phyloP scores from a whole-genome alignment of 1,284 basidiomycete species.

The Cystobasidium pallidum region DNA sequence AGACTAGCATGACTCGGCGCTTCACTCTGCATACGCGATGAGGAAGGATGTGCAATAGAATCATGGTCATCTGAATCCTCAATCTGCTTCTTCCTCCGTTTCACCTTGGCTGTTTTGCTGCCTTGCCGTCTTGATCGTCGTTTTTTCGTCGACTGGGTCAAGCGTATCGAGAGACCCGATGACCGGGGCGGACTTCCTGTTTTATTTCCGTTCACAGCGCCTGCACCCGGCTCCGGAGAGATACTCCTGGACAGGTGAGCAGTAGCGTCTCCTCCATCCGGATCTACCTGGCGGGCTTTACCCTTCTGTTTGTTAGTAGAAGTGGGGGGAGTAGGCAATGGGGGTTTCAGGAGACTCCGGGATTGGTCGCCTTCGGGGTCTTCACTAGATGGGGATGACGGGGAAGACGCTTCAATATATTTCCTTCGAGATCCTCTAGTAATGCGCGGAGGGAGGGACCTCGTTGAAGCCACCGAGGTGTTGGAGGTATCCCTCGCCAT shows the following conservation, averaged over 20 bases:
- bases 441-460: neutral
- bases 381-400: neutral
- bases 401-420: slow-evolving; percentile 2
- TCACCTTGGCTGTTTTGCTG: neutral
- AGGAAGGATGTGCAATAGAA: neutral
- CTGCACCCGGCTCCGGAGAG: neutral
- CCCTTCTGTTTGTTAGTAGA: neutral
- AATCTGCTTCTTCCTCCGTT: slow-evolving; percentile 15
- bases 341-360: neutral
- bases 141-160: neutral
- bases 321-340: no score
- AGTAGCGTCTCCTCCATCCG: slow-evolving; percentile 1
- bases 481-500: slow-evolving; percentile 2
- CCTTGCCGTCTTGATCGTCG: neutral
- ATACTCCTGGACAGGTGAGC: slow-evolving; percentile 3
- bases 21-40: neutral
- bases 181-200: neutral
- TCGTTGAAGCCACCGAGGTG: slow-evolving; percentile 12
- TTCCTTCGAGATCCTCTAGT: slow-evolving; percentile 9
- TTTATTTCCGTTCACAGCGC: neutral
- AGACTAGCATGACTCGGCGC: neutral
- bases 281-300: neutral
- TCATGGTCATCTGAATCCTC: neutral
- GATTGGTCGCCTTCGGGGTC: neutral
- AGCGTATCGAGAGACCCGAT: slow-evolving; percentile 1